Conservation (phyloP, 805 yeast species). For the Kluyveromyces nonfermentans region DNA sequence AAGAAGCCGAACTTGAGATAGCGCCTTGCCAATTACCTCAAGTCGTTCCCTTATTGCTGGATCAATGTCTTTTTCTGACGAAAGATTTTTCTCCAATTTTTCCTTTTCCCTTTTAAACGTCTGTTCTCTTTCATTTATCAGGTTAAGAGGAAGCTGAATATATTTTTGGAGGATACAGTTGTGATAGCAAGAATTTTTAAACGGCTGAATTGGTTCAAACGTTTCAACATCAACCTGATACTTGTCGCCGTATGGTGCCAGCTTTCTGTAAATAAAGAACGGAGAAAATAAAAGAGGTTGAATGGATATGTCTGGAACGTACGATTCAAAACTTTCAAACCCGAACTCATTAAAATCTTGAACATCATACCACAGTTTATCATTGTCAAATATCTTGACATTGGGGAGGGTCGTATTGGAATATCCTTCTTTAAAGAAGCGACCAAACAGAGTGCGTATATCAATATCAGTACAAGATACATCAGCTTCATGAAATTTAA, state of each 20-base stretch:
- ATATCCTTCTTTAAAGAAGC: slow-evolving; percentile 29
- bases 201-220: slow-evolving; percentile 32
- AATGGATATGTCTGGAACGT: slow-evolving; percentile 37
- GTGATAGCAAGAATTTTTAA: slow-evolving; percentile 50
- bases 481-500: slow-evolving; percentile 61
- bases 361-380: slow-evolving; percentile 51
- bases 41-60: slow-evolving; percentile 1
- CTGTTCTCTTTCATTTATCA: slow-evolving; percentile 15
- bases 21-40: slow-evolving; percentile 6
- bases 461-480: slow-evolving; percentile 48
- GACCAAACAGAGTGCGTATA: slow-evolving; percentile 45
- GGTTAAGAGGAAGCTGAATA: slow-evolving; percentile 13
- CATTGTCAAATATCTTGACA: slow-evolving; percentile 40
- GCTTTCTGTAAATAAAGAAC: slow-evolving; percentile 57
- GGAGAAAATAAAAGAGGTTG: slow-evolving; percentile 61
- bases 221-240: slow-evolving; percentile 33
- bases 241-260: slow-evolving; percentile 42
- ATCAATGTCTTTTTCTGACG: slow-evolving; percentile 14
- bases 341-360: slow-evolving; percentile 54
- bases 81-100: slow-evolving; percentile 34
- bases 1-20: slow-evolving; percentile 1
- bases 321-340: slow-evolving; percentile 30
- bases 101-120: slow-evolving; percentile 33
- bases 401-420: not conserved
- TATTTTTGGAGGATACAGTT: slow-evolving; percentile 40